Evolutionary conservation across 2,329 filamentous ascomycete genomes (phyloP).

Genomic region (Colletotrichum sp.): DNA sequence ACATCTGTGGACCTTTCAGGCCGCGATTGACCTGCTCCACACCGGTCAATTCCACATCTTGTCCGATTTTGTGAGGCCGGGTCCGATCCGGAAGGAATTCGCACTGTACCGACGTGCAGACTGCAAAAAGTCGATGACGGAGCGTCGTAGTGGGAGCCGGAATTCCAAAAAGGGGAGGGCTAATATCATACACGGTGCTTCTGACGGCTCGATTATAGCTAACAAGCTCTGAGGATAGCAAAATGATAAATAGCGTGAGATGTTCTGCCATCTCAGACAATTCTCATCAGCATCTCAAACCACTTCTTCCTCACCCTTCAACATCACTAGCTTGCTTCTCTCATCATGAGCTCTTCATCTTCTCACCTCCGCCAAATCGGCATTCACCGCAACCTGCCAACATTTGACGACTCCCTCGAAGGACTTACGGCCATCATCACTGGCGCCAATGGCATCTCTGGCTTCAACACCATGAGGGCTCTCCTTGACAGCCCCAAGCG

Average conservation of each 20-base stretch:
- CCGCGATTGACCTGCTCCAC: neutral
- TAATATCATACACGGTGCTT: accelerated
- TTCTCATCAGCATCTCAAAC: neutral
- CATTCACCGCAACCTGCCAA: neutral
- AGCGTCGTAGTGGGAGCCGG: neutral
- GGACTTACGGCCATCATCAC: conserved; percentile 2
- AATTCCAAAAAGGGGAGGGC: neutral
- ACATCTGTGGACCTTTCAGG: neutral
- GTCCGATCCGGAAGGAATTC: neutral
- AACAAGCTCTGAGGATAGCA: neutral
- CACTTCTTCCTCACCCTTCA: accelerated
- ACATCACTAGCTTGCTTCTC: accelerated
- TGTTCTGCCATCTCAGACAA: neutral
- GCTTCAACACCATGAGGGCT: neutral
- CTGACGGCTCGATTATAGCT: neutral
- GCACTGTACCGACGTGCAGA: neutral
- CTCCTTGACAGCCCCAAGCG: neutral
- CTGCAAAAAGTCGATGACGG: neutral
- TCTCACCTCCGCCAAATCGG: neutral
- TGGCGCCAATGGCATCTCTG: conserved; percentile 8
- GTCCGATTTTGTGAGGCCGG: neutral
- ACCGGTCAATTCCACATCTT: neutral
- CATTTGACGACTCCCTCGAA: neutral
- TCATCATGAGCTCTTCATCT: neutral
- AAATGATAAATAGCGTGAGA: no score